These are phyloP conservation scores for Ogataea allantospora DNA, from an alignment of 805 yeast genomes.

Conservation along the genomic window DNA sequence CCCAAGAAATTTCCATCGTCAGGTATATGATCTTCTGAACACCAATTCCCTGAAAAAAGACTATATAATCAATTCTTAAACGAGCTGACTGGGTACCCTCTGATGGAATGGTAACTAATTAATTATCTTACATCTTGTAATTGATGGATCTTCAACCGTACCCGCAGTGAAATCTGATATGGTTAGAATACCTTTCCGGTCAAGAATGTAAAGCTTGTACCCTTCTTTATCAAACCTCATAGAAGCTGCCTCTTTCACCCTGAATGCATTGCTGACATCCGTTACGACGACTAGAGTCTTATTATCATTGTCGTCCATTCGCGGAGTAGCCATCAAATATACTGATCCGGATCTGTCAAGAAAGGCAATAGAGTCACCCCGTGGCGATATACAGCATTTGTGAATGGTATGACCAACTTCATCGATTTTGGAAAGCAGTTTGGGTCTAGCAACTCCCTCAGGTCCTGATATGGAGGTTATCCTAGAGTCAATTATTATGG, in stretches of 20 bases:
- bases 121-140: constrained; percentile 63
- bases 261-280: constrained; percentile 72
- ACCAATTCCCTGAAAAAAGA: constrained; percentile 14
- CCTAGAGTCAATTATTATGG: constrained; percentile 64
- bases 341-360: constrained; percentile 77
- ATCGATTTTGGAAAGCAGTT: constrained; percentile 59
- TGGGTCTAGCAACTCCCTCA: constrained; percentile 54
- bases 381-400: constrained; percentile 69
- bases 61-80: constrained; percentile 14
- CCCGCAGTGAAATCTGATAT: constrained; percentile 90
- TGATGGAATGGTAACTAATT: constrained; percentile 22
- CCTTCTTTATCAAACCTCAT: constrained; percentile 78
- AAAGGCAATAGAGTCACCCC: constrained; percentile 83
- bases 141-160: constrained; percentile 64
- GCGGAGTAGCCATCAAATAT: constrained; percentile 62
- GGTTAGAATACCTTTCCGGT: constrained; percentile 75
- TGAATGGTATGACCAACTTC: constrained; percentile 84
- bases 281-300: constrained; percentile 67
- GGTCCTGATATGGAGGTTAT: constrained; percentile 44
- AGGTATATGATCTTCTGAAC: constrained; percentile 33
- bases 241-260: constrained; percentile 76
- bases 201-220: constrained; percentile 70
- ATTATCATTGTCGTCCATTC: constrained; percentile 52
- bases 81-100: constrained; percentile 1
- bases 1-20: constrained; percentile 29